These are phyloP conservation scores for Leishmania guyanensis DNA, from an alignment of 208 protist genomes.

Conservation along the genomic window DNA sequence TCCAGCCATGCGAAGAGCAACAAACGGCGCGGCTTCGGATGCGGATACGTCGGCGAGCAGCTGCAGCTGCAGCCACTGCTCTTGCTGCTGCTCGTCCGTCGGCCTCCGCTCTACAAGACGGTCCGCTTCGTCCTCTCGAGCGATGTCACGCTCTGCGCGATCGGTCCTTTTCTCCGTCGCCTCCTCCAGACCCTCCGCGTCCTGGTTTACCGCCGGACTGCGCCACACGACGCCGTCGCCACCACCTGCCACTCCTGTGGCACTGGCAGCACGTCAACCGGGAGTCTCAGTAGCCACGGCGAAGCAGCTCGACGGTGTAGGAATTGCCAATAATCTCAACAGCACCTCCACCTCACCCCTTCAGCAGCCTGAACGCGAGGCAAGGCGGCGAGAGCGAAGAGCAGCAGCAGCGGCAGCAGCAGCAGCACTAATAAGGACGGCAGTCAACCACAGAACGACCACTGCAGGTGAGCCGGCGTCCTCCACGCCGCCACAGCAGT, in stretches of 20 bases:
- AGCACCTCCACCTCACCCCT: neutral
- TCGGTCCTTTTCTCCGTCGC: conserved; percentile 16
- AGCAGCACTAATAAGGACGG: neutral
- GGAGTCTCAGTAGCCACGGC: neutral
- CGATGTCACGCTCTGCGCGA: neutral
- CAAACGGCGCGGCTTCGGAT: neutral
- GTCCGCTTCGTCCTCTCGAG: neutral
- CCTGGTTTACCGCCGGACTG: conserved; percentile 1
- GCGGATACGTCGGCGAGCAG: neutral
- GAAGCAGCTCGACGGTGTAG: neutral
- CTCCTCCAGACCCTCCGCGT: conserved; percentile 5
- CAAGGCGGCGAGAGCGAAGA: neutral
- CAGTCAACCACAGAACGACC: neutral
- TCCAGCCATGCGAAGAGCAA: conserved; percentile 16
- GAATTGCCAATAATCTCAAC: neutral
- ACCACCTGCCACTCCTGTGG: neutral
- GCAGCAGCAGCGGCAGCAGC: neutral
- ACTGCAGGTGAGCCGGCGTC: neutral
- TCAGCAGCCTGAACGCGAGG: neutral
- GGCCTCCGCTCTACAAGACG: neutral
- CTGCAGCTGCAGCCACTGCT: conserved; percentile 6
- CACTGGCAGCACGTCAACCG: neutral
- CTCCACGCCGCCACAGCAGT: neutral
- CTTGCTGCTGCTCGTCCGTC: neutral
- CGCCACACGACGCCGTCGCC: conserved; percentile 1